Percentiles rank a stretch among this genome's conserved stretches.
These are phyloP conservation scores for Daucus carota DNA, from an alignment of 129 eudicot genomes.

Conservation along the genomic window DNA sequence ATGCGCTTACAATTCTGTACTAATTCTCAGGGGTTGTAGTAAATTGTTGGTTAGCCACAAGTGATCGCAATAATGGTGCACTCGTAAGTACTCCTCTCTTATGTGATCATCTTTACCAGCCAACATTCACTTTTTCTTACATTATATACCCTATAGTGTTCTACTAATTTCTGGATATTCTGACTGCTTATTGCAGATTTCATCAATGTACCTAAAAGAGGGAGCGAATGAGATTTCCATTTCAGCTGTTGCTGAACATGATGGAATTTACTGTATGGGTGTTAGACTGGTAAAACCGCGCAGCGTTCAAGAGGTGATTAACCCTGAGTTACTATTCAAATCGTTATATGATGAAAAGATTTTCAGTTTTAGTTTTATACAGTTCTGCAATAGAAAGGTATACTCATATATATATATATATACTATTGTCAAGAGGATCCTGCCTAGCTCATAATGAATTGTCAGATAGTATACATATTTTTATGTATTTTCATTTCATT, in stretches of 20 bases:
- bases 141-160: background rate
- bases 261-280: conserved; percentile 69
- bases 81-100: background rate
- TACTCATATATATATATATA: too few relatives aligned
- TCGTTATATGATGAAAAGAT: too few relatives aligned
- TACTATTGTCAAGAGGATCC: too few relatives aligned
- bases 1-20: background rate
- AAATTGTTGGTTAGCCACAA: background rate
- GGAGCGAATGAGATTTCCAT: conserved; percentile 65
- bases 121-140: too few relatives aligned
- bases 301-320: conserved; percentile 63
- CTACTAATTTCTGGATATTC: background rate
- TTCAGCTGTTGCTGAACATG: conserved; percentile 54
- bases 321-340: background rate
- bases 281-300: conserved; percentile 69
- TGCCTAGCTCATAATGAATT: too few relatives aligned
- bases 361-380: too few relatives aligned
- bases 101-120: background rate
- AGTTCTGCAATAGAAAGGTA: too few relatives aligned
- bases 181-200: conserved; percentile 41
- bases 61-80: background rate
- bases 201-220: conserved; percentile 54
- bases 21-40: background rate
- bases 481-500: too few relatives aligned
- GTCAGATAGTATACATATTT: too few relatives aligned